Base-by-base conservation (phyloP, 2,329 filamentous ascomycete genomes). In the Talaromyces sp. region DNA sequence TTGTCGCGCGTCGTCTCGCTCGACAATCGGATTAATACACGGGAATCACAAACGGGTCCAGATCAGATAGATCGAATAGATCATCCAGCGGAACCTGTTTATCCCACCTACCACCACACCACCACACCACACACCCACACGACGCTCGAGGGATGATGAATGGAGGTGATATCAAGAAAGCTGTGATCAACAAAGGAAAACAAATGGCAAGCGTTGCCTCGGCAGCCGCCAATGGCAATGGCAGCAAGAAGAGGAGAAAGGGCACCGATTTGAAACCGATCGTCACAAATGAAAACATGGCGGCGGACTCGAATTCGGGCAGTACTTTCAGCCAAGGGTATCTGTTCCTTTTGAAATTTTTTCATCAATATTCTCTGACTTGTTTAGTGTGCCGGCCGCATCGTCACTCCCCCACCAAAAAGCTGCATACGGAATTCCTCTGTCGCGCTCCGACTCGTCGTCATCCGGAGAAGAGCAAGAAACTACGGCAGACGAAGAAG, bases 401-500 rank as follows among this genome's bases (percentile, higher is more conserved):
- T 79, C 80, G 66, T 78, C 77, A 64, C 74, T 79, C 65, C 72
- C 73, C 69, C 79, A 80, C 70, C 75, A 78, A 71, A 82, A 81
- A 72, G 60, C 66, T 62, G 75, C 77, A 74, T 83, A 84, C 77
- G 78, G 80, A 68, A 80, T 82, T 78, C 82, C 82, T 82, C 84
- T 87, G 80, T 89, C 81, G 84, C 85, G 89, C 72, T 94, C 92
- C 68, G 90, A 91, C 66, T 90, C 90, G 61, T 87, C 88, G 64
- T 91, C 91, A 56, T 89, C 87, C 71, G 93, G 94, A 80, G 93
- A 97, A 77, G 85, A 87, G 71, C 87, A 90, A 78, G 93, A 97
- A 74, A 93, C 95, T 76, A 96, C 94, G 45, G 94, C 93, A 75
- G 95, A 98, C 77, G 95, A 99, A 81, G 95, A 99, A 81, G 95